These are phyloP conservation scores for Nymphaea colorata DNA, from an alignment of 164 flowering plant species.

Conservation along the genomic window DNA sequence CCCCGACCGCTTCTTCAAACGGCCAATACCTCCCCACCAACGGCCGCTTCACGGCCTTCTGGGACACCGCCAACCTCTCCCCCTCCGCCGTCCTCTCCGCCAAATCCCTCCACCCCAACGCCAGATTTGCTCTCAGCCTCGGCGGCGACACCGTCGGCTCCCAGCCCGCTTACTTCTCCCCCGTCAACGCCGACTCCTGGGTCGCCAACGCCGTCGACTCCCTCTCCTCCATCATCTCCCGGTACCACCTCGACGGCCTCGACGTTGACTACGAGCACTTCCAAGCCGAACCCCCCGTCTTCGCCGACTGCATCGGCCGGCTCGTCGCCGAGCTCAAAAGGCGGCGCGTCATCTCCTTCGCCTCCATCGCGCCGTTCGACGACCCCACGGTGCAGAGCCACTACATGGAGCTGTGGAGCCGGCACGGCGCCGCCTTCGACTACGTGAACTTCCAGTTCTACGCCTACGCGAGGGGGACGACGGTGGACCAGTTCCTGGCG, in stretches of 20 bases:
- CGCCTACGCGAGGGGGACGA: slow-evolving; percentile 36
- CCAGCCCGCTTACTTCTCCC: slow-evolving; percentile 24
- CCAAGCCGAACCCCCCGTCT: slow-evolving; percentile 19
- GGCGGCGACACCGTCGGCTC: slow-evolving; percentile 36
- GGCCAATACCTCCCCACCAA: slow-evolving; percentile 25
- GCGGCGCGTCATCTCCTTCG: slow-evolving; percentile 28
- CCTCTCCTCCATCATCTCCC: slow-evolving; percentile 29
- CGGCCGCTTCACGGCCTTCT: slow-evolving; percentile 44
- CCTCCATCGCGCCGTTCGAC: slow-evolving; percentile 47
- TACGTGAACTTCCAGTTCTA: slow-evolving; percentile 56
- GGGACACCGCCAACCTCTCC: slow-evolving; percentile 34
- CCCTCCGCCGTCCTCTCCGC: slow-evolving; percentile 31
- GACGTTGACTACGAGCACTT: slow-evolving; percentile 55
- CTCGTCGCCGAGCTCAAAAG: slow-evolving; percentile 24
- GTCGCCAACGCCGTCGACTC: slow-evolving; percentile 53
- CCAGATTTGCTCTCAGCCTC: slow-evolving; percentile 38
- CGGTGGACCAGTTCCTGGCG: slow-evolving; percentile 28
- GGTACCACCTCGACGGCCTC: slow-evolving; percentile 36
- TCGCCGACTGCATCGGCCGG: slow-evolving; percentile 39
- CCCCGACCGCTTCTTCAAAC: slow-evolving; percentile 17
- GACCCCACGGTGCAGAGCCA: slow-evolving; percentile 32
- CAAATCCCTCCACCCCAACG: slow-evolving; percentile 28
- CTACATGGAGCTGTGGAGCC: slow-evolving; percentile 37
- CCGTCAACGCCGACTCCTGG: slow-evolving; percentile 36
- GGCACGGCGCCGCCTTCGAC: slow-evolving; percentile 31